A percentile compares a stretch with the other conserved stretches of the same genome.
Conservation (phyloP, 148 eudicot species). For the Amaranthus cruentus region DNA sequence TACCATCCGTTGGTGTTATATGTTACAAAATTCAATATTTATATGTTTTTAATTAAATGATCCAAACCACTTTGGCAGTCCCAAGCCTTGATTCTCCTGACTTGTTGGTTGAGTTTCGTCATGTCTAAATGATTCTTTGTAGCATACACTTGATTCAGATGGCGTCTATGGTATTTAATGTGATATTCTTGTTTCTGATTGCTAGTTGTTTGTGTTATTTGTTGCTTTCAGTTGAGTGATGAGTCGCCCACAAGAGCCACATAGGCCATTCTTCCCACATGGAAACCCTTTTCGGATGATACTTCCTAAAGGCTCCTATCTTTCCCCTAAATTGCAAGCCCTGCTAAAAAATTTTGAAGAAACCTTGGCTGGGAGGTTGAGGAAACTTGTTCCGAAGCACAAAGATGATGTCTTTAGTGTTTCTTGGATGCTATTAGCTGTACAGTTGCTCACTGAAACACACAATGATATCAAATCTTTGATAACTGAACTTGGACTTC, state of each 20-base stretch:
- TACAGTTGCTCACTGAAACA: conserved; percentile 56
- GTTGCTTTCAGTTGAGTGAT: conserved; percentile 44
- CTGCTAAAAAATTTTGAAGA: conserved; percentile 62
- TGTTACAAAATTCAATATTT: too few species aligned
- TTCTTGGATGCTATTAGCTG: conserved; percentile 72
- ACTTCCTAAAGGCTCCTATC: conserved; percentile 52
- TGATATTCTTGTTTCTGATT: conserved; percentile 10
- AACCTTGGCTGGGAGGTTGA: conserved; percentile 51
- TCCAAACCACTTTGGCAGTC: too few species aligned
- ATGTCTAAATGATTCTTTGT: not conserved
- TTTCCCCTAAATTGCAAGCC: conserved; percentile 46
- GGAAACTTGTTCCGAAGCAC: conserved; percentile 46
- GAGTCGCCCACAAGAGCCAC: conserved; percentile 81
- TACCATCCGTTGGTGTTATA: too few species aligned
- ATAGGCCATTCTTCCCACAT: conserved; percentile 50
- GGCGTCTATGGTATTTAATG: not conserved
- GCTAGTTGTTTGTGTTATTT: not conserved
- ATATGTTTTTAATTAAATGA: too few species aligned
- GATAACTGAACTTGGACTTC: conserved; percentile 73
- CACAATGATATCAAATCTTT: conserved; percentile 64
- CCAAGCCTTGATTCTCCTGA: too few species aligned
- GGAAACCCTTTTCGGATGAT: conserved; percentile 80
- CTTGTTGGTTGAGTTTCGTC: not conserved
- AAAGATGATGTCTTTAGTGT: conserved; percentile 51
- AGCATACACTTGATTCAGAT: not conserved